Base-by-base conservation (phyloP, 2,329 filamentous ascomycete species). In the Fusarium tjaetaba region DNA sequence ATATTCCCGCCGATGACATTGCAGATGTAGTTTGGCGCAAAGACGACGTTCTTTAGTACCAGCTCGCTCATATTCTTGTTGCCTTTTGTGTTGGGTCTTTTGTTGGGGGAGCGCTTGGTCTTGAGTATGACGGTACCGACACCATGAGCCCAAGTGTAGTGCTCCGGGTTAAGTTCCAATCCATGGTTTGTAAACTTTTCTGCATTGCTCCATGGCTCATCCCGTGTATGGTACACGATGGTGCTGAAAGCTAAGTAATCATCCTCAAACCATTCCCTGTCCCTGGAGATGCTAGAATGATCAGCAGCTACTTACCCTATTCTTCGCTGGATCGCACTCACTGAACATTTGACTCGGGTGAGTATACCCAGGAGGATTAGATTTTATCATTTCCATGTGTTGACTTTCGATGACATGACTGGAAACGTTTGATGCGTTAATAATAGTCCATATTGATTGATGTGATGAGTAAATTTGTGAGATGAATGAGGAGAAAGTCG, bases 311-410 rank as follows among this genome's bases (percentile, higher is more conserved):
- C 20, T 0, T 52, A 36, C 49, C 18, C 32, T 20, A 1, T 4
- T 14, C 16, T 5, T 4, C 0, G 0, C 1, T 3, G 2, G 0
- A 24, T 36, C 5, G 7, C 8, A 20, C 48, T 24, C 2, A 52
- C 32, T 52, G n/a, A 4, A 52, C 2, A 15, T 52, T 16, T 1
- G 16, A 36, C 0, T 20, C 1, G 1, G 49, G n/a, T 15, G 32
- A 52, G 3, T 52, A 36, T 11, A 22, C 49, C 32, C n/a, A 52
- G 0, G 32, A 52, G 16, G 0, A 0, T 16, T 18, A 38, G 11
- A 2, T 9, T 11, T 20, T 26, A 0, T 6, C 30, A 11, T 20
- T 1, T 5, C 0, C 15, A 16, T 20, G 0, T 52, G 32, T 20
- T 52, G 9, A 9, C 14, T 6, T 0, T 0, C 18, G 30, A 38